Base-by-base conservation (phyloP, 148 eudicot species). In the Arctostaphylos glauca region DNA sequence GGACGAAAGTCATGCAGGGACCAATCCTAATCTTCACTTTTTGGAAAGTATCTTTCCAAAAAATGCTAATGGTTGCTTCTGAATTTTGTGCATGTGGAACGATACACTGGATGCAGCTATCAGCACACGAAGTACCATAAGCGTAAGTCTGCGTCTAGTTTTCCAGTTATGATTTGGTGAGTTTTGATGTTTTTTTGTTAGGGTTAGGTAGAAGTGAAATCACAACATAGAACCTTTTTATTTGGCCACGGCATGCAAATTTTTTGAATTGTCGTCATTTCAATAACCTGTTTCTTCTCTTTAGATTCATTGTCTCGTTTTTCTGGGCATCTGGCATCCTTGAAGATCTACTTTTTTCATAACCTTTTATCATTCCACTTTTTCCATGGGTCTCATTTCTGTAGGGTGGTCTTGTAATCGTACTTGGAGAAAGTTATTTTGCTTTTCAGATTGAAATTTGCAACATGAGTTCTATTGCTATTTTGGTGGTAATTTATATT, bases 111-210 rank as follows among this genome's bases (percentile, higher is more conserved):
- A 82, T 85, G 85, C 94, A 96, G 99, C 82, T 96, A 96, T 86
- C 99, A 96, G 89, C 99, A 96, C 85, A 96, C 99, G 16, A 96
- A 96, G 90, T 96, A 94, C 87, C 99, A 96, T 87, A 96, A 96
- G 78, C 99, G 98, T 96, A 91, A 93, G 98, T 85, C 70, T 78
- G 48, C 76, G 38, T 54, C 72, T 59, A 76, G 49, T 82, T 79
- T 43, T 58, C 46, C 71, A 18, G 49, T 5, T 18, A 60, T 54
- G 43, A 41, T 74, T 67, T 83, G 82, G 46, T 76, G 70, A 49
- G 53, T 81, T 55, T 81, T 47, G 48, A 41, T 48, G 62, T 72
- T 62, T 43, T 73, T 49, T 55, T 52, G 6, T 19, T 13, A 48
- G 71, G 44, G 43, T 43, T 31, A 43, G 38, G 68, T 31, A 9